Evolutionary conservation across 2,329 filamentous ascomycete genomes (phyloP).

Genomic region (Scopulariopsis brevicaulis): DNA sequence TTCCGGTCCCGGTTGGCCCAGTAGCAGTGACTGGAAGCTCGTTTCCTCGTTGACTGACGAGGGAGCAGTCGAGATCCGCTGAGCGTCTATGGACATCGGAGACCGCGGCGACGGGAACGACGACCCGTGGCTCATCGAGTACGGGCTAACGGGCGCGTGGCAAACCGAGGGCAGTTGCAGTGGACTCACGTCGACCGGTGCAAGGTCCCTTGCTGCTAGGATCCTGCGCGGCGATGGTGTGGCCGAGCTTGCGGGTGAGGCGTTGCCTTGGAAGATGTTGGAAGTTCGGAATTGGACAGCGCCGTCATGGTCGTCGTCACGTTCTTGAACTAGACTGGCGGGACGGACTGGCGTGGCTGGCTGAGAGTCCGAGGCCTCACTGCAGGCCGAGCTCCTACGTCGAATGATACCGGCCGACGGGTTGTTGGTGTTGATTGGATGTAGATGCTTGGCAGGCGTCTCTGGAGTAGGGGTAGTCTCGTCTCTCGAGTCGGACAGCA

Average conservation of each 20-base stretch:
- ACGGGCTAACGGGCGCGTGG: constrained; percentile 47
- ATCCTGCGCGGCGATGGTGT: constrained; percentile 32
- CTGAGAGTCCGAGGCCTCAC: neutral
- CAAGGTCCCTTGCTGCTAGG: constrained; percentile 29
- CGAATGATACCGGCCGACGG: neutral
- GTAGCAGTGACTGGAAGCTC: constrained; percentile 56
- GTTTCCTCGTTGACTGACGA: constrained; percentile 65
- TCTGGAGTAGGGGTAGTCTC: neutral
- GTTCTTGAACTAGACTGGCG: constrained; percentile 37
- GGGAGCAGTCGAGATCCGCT: constrained; percentile 62
- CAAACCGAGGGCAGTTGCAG: constrained; percentile 30
- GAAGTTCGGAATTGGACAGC: constrained; percentile 26
- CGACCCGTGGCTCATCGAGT: constrained; percentile 51
- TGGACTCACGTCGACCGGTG: constrained; percentile 37
- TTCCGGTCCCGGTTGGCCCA: constrained; percentile 66
- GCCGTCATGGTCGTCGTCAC: constrained; percentile 34
- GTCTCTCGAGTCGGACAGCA: neutral
- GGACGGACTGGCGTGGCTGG: constrained; percentile 30
- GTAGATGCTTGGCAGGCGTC: neutral
- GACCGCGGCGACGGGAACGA: constrained; percentile 62
- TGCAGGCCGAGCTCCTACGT: neutral
- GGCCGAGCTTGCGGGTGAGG: constrained; percentile 23
- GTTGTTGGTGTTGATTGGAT: neutral
- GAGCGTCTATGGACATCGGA: constrained; percentile 57
- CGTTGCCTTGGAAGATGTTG: constrained; percentile 18